These are phyloP conservation scores for Plectranthus barbatus DNA, from an alignment of 257 asterid genomes.

Conservation along the genomic window DNA sequence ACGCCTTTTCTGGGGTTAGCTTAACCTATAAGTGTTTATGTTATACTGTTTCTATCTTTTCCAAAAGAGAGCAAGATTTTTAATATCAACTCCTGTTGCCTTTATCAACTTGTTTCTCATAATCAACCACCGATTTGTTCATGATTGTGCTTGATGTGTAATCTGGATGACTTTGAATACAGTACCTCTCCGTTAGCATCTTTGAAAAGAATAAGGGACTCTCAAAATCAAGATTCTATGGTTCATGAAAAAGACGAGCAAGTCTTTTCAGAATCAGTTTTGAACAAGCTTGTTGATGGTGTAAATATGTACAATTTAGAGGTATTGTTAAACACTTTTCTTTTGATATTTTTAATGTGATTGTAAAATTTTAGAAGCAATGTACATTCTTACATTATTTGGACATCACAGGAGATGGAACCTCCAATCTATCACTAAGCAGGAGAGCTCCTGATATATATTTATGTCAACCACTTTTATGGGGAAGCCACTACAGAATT, in stretches of 20 bases:
- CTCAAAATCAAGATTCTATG: constrained; percentile 20
- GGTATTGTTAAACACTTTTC: constrained; percentile 26
- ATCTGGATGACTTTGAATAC: constrained; percentile 35
- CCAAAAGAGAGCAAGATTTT: background rate
- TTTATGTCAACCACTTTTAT: constrained; percentile 64
- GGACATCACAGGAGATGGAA: constrained; percentile 58
- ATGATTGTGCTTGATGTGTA: background rate
- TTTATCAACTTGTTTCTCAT: background rate
- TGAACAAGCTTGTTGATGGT: constrained; percentile 81
- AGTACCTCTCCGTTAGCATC: constrained; percentile 27
- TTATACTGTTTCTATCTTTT: background rate
- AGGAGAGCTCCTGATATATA: constrained; percentile 81
- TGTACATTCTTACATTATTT: background rate
- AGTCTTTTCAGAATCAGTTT: constrained; percentile 50
- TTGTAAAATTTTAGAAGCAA: no score
- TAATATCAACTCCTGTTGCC: background rate
- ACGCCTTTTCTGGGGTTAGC: no score
- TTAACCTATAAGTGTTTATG: no score
- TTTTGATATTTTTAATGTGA: background rate
- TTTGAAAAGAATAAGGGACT: constrained; percentile 46
- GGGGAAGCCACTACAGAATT: constrained; percentile 73
- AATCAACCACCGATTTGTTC: no score
- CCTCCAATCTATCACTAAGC: constrained; percentile 31
- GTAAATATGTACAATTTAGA: constrained; percentile 60
- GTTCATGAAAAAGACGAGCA: constrained; percentile 38